Evolutionary conservation across 768 basidiomycete species (phyloP), one percentile per base, ranked within the genome.

Genomic region (Termitomyces sp.): DNA sequence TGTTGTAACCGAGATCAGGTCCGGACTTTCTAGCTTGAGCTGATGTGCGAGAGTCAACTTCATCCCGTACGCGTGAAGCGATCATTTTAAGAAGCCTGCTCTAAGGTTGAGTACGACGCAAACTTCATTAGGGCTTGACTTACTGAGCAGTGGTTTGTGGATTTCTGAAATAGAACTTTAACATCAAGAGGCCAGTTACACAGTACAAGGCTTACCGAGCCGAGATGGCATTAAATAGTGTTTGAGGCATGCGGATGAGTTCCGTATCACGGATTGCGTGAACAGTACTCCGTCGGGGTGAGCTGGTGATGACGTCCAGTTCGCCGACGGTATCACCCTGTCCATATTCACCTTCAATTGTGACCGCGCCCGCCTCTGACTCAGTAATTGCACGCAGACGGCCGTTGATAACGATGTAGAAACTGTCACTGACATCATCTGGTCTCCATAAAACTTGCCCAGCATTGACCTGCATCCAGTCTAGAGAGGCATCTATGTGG

Each of bases 251-350:
- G 30, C 96, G 79, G 30, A 96, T 96, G 13, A 99, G 79, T 70
- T 99, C 97, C 0, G 94, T 94, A 68, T 99, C 97, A 65, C 97
- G 92, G 62, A 99, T 98, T 7, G 97, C 97, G 72, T 98, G 96
- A 18, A 98, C 86, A 0, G 94, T 98, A 49, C 86, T 95, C 55
- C 88, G 82, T 57, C 97, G 83, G 3, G 84, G 82, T 18, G 87
- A 90, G 64, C 88, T 90, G 8, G 95, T 97, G 66, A 99, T 98
- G 53, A 97, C 97, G 69, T 98, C 97, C 13, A 99, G 79, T 71
- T 99, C 97, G 26, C 97, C 97, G 50, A 98, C 94, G 0, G 92
- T 91, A 66, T 98, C 96, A 10, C 94, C 95, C 71, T 98, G 95
- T 40, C 97, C 97, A 66, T 96, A 96, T 75, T 99, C 97, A 8